Conservation (phyloP, 2,329 filamentous ascomycete genomes). For the Diplodia mutila region DNA sequence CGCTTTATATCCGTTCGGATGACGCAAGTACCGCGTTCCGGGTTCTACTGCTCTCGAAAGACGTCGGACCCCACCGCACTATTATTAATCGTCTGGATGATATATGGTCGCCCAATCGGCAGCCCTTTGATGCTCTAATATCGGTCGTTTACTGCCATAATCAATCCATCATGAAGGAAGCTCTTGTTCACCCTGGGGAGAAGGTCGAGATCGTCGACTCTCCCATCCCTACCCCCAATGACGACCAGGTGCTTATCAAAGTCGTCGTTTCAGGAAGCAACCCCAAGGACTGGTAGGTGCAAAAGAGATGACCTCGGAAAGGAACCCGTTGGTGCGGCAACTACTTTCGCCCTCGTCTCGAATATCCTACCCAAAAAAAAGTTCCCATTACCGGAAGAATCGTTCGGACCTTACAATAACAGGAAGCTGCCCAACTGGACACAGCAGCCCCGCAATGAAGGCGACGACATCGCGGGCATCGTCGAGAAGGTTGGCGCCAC, state of each 20-base stretch:
- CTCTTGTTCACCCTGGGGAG: conserved; percentile 31
- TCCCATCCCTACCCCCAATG: conserved; percentile 37
- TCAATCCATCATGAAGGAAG: conserved; percentile 35
- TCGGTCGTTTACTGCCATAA: background rate
- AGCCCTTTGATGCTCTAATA: background rate
- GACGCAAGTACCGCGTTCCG: background rate
- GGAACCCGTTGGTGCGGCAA: background rate
- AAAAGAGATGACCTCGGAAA: background rate
- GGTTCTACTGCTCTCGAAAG: background rate
- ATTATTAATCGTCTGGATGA: conserved; percentile 6
- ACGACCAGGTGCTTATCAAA: conserved; percentile 33
- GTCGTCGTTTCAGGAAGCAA: conserved; percentile 29
- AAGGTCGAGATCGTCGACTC: conserved; percentile 44
- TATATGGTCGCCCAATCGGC: background rate
- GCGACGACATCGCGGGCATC: conserved; percentile 31
- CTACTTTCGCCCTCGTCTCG: background rate
- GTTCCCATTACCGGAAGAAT: no score
- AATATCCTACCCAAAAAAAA: background rate
- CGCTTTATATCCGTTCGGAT: background rate
- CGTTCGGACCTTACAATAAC: no score
- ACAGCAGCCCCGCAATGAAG: conserved; percentile 22
- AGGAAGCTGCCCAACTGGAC: conserved; percentile 5
- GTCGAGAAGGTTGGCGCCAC: conserved; percentile 30
- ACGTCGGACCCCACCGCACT: background rate
- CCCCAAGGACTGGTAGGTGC: conserved; percentile 30